phyloP scores from a whole-genome alignment of 2,329 filamentous ascomycete genomes.

The Aureobasidium sp. region DNA sequence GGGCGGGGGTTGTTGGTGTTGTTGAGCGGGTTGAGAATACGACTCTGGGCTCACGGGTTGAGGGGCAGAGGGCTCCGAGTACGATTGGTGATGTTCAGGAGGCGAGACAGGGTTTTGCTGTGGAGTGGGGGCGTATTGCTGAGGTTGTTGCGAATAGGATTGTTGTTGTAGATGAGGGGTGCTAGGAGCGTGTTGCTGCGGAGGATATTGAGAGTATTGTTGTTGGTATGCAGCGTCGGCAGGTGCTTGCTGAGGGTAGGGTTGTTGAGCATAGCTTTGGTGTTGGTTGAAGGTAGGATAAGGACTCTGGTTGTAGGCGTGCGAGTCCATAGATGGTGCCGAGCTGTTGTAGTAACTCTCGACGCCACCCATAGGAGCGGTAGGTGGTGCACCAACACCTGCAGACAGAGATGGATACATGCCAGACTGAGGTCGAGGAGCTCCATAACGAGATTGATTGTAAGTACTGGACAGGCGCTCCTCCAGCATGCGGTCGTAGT shows the following conservation, averaged over 20 bases:
- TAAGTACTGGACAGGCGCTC: constrained; percentile 91
- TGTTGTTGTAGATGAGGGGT: constrained; percentile 23
- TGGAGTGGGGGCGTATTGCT: constrained; percentile 23
- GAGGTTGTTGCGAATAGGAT: constrained; percentile 12
- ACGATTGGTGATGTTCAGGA: constrained; percentile 31
- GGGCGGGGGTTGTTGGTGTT: constrained; percentile 21
- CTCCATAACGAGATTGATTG: constrained; percentile 57
- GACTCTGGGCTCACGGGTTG: constrained; percentile 11
- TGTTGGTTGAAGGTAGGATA: constrained; percentile 42
- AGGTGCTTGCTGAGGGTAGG: constrained; percentile 29
- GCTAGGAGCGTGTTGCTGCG: constrained; percentile 18
- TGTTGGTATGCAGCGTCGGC: constrained; percentile 21
- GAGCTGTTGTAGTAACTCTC: constrained; percentile 80
- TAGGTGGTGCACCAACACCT: constrained; percentile 34
- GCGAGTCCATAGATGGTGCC: constrained; percentile 42
- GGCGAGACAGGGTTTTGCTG: constrained; percentile 28
- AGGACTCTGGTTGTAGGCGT: constrained; percentile 44
- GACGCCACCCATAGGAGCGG: constrained; percentile 44
- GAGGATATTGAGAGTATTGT: constrained; percentile 28
- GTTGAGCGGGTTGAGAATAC: constrained; percentile 30
- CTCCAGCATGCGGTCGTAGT: constrained; percentile 97
- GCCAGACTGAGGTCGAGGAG: constrained; percentile 43
- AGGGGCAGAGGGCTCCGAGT: constrained; percentile 16
- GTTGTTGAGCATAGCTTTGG: constrained; percentile 31
- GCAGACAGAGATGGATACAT: constrained; percentile 67